These are phyloP conservation scores for Helotiales sp. DNA, from an alignment of 2,329 filamentous ascomycete species.

Conservation along the genomic window DNA sequence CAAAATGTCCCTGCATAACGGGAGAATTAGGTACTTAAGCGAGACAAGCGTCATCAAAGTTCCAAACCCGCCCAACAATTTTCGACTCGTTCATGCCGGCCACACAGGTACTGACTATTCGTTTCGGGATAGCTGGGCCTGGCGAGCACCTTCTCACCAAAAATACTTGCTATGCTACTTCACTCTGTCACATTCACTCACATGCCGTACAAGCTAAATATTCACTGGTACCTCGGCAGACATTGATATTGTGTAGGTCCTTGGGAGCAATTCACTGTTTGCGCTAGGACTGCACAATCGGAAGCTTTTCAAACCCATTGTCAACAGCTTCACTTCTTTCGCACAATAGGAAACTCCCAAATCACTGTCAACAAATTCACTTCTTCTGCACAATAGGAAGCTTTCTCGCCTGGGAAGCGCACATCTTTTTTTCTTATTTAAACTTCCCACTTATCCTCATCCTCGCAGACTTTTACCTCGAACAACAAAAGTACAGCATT, in stretches of 20 bases:
- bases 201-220: neutral
- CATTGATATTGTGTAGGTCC: neutral
- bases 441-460: too few species aligned
- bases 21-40: too few species aligned
- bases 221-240: conserved; percentile 1
- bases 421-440: too few species aligned
- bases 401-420: too few species aligned
- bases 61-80: too few species aligned
- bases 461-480: too few species aligned
- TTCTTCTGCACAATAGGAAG: too few species aligned
- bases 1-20: too few species aligned
- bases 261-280: neutral
- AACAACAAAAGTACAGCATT: neutral
- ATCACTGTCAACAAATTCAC: too few species aligned
- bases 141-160: neutral
- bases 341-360: too few species aligned
- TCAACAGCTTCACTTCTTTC: conserved; percentile 1
- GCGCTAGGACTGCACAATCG: neutral
- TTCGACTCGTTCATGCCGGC: neutral
- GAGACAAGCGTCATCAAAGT: too few species aligned
- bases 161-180: neutral
- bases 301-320: neutral
- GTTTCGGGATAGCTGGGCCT: neutral
- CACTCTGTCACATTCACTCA: neutral
- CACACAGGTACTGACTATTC: neutral